Conservation (phyloP, 2,329 filamentous ascomycete species). For the Trichoderma atroviride region DNA sequence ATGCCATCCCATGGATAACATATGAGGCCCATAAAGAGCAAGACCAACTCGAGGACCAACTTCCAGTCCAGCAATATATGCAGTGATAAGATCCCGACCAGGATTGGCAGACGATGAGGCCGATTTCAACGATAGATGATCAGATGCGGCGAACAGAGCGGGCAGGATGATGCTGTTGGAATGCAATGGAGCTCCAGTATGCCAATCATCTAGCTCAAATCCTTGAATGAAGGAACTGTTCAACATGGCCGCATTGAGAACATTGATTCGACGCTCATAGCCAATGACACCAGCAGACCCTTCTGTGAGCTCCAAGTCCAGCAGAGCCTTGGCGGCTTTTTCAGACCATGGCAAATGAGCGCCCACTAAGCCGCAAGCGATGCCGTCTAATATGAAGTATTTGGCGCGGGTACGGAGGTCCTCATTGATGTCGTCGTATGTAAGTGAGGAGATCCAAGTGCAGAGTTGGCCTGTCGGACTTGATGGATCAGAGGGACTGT, state of each 20-base stretch:
- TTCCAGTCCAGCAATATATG: constrained; percentile 46
- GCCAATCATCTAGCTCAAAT: constrained; percentile 49
- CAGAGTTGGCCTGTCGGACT: constrained; percentile 32
- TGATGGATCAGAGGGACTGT: constrained; percentile 8
- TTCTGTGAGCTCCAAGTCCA: constrained; percentile 39
- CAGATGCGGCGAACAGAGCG: constrained; percentile 43
- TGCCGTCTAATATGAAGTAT: constrained; percentile 47
- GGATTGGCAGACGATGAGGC: constrained; percentile 7
- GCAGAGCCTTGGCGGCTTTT: constrained; percentile 38
- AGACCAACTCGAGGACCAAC: constrained; percentile 43
- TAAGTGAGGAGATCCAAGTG: constrained; percentile 35
- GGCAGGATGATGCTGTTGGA: constrained; percentile 43
- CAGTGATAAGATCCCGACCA: constrained; percentile 39
- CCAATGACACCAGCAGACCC: constrained; percentile 33
- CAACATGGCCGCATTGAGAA: constrained; percentile 44
- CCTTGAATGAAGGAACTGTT: constrained; percentile 49
- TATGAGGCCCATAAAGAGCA: constrained; percentile 42
- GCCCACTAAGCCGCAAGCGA: constrained; percentile 45
- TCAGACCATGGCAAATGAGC: constrained; percentile 47
- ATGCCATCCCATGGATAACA: constrained; percentile 46
- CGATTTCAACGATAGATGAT: constrained; percentile 23
- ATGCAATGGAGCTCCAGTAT: constrained; percentile 45
- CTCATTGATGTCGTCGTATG: constrained; percentile 38
- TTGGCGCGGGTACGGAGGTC: constrained; percentile 42
- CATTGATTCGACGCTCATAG: constrained; percentile 38